Percentiles rank a stretch among this genome's conserved stretches.
Evolutionary conservation across 1,284 basidiomycete genomes (phyloP).

Genomic region (Rhodotorula sp.): DNA sequence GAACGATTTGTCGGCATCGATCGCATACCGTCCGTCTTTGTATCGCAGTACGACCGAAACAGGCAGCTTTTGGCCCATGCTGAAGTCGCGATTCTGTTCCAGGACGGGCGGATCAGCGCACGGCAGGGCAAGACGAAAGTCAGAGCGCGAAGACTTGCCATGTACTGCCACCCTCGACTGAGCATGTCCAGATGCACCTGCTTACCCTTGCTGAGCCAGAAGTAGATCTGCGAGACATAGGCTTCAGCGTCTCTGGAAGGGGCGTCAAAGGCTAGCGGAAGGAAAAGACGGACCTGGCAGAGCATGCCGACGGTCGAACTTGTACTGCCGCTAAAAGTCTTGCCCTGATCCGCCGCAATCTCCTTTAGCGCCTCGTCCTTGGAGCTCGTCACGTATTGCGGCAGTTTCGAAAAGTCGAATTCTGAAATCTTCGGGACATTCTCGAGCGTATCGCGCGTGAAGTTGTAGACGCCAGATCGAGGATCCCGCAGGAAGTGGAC

Average conservation of each 20-base stretch:
- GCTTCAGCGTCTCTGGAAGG: too few relatives aligned
- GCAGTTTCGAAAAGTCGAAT: slow-evolving; percentile 82
- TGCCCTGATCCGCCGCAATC: slow-evolving; percentile 62
- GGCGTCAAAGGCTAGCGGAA: not conserved
- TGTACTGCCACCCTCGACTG: slow-evolving; percentile 14
- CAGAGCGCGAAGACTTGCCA: not conserved
- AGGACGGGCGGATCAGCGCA: not conserved
- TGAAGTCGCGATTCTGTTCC: slow-evolving; percentile 63
- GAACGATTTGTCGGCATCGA: slow-evolving; percentile 68
- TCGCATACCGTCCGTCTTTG: slow-evolving; percentile 64
- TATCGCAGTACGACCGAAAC: slow-evolving; percentile 65
- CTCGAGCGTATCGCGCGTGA: slow-evolving; percentile 61
- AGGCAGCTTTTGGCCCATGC: slow-evolving; percentile 76
- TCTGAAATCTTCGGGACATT: slow-evolving; percentile 73
- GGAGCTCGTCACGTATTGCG: slow-evolving; percentile 76
- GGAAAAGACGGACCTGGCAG: slow-evolving; percentile 28
- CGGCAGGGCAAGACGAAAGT: not conserved
- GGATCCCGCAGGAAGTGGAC: slow-evolving; percentile 88
- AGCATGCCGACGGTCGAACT: slow-evolving; percentile 36
- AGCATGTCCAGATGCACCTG: slow-evolving; percentile 47
- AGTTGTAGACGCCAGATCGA: slow-evolving; percentile 82
- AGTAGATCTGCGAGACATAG: slow-evolving; percentile 69
- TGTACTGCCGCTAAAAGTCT: slow-evolving; percentile 79
- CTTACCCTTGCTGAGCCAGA: slow-evolving; percentile 48
- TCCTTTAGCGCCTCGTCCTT: slow-evolving; percentile 68